Percentiles rank a stretch among this genome's conserved stretches.
Evolutionary conservation across 148 eudicot genomes (phyloP).

Genomic region (Rhododendron griersonianum): DNA sequence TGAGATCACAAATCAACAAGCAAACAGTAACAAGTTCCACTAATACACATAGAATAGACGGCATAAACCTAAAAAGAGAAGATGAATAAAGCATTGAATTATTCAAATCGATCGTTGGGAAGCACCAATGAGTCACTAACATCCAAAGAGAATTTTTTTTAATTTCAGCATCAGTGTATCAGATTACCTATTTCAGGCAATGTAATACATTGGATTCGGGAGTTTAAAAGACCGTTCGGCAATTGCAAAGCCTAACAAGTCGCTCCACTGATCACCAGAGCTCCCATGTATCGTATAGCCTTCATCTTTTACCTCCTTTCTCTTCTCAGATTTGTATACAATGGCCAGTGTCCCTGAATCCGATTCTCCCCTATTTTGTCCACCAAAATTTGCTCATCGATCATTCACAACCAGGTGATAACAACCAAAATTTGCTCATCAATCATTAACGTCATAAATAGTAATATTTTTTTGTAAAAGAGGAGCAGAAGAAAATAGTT

Average conservation of each 20-base stretch:
- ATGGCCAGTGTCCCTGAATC: conserved; percentile 54
- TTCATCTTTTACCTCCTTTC: conserved; percentile 53
- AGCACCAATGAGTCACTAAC: background rate
- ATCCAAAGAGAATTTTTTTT: background rate
- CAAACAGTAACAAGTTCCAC: background rate
- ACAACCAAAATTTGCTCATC: background rate
- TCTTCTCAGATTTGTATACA: conserved; percentile 68
- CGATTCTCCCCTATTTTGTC: conserved; percentile 42
- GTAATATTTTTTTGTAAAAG: background rate
- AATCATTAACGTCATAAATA: background rate
- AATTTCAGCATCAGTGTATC: background rate
- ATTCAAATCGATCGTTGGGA: background rate
- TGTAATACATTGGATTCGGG: conserved; percentile 81
- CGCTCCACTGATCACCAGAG: conserved; percentile 98
- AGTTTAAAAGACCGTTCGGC: conserved; percentile 73
- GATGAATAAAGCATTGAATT: background rate
- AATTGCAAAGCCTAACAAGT: conserved; percentile 64
- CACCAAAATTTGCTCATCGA: background rate
- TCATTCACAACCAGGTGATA: background rate
- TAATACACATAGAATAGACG: background rate
- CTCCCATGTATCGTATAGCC: conserved; percentile 70
- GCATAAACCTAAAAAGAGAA: background rate
- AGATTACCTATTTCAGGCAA: conserved; percentile 28
- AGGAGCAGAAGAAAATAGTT: background rate
- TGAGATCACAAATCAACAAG: background rate